Conservation (phyloP, 2,329 filamentous ascomycete genomes). For the Ceratocystis cubensis region DNA sequence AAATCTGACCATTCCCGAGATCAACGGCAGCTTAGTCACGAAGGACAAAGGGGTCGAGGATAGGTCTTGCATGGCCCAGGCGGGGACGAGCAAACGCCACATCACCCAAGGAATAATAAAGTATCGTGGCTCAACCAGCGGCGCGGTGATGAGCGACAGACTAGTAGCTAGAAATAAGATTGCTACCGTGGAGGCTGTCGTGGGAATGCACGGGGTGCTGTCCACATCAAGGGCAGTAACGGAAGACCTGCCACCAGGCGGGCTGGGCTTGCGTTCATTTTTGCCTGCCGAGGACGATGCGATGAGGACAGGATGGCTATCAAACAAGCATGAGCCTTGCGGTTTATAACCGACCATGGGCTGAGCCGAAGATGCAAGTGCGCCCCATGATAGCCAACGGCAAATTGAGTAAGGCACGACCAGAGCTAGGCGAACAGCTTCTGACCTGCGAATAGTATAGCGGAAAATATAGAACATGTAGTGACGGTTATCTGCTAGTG, state of each 20-base stretch:
- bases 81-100: slow-evolving; percentile 70
- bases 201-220: slow-evolving; percentile 25
- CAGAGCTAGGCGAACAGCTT: slow-evolving; percentile 52
- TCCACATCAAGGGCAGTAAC: slow-evolving; percentile 25
- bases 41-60: slow-evolving; percentile 15
- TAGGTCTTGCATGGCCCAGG: slow-evolving; percentile 27
- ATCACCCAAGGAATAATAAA: slow-evolving; percentile 93
- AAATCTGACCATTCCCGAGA: slow-evolving; percentile 14
- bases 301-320: slow-evolving; percentile 26
- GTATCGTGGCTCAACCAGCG: slow-evolving; percentile 88
- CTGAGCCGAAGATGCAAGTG: slow-evolving; percentile 35
- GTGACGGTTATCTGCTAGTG: slow-evolving; percentile 88
- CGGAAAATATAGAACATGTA: slow-evolving; percentile 97
- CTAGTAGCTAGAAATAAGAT: slow-evolving; percentile 55
- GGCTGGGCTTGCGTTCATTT: too few species aligned
- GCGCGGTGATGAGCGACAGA: slow-evolving; percentile 72
- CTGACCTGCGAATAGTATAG: slow-evolving; percentile 57
- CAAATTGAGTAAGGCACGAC: slow-evolving; percentile 58
- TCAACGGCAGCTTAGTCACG: background rate
- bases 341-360: background rate
- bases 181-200: slow-evolving; percentile 39
- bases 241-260: too few species aligned
- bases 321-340: slow-evolving; percentile 22
- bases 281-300: too few species aligned
- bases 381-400: slow-evolving; percentile 54